Conservation (phyloP, 164 flowering plant species). For the Taxillus chinensis region DNA sequence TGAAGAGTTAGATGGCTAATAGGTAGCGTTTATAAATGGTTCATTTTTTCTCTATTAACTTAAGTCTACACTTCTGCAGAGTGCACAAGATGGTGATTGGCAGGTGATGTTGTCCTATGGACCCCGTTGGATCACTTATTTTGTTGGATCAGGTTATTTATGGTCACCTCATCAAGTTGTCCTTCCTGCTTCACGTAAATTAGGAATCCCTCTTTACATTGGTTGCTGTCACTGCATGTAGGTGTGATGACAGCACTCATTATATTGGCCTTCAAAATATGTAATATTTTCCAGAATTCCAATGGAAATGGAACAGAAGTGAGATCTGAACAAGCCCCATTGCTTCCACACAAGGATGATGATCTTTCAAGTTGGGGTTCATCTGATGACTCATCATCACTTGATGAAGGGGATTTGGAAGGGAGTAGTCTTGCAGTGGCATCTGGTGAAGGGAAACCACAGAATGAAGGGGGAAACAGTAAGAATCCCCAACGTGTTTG, state of each 20-base stretch:
- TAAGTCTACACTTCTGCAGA: too few relatives aligned
- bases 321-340: conserved; percentile 19
- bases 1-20: too few relatives aligned
- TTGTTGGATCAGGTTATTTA: conserved; percentile 26
- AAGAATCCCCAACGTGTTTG: conserved; percentile 18
- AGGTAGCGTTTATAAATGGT: too few relatives aligned
- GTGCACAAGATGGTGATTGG: conserved; percentile 14
- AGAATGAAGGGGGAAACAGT: conserved; percentile 19
- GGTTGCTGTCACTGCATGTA: conserved; percentile 7
- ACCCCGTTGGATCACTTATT: conserved; percentile 30
- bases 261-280: conserved; percentile 18
- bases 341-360: conserved; percentile 29
- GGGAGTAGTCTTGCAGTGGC: conserved; percentile 10
- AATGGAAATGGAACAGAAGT: conserved; percentile 10
- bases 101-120: conserved; percentile 26
- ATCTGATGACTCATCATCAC: conserved; percentile 29
- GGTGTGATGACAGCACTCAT: conserved; percentile 22
- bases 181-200: not conserved
- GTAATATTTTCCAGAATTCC: conserved; percentile 9
- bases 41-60: too few relatives aligned
- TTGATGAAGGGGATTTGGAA: conserved; percentile 26
- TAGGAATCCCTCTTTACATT: not conserved
- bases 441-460: conserved; percentile 15
- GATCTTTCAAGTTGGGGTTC: conserved; percentile 35
- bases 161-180: conserved; percentile 5